These are phyloP conservation scores for Stagonosporopsis tanaceti DNA, from an alignment of 2,329 filamentous ascomycete genomes.

Conservation along the genomic window DNA sequence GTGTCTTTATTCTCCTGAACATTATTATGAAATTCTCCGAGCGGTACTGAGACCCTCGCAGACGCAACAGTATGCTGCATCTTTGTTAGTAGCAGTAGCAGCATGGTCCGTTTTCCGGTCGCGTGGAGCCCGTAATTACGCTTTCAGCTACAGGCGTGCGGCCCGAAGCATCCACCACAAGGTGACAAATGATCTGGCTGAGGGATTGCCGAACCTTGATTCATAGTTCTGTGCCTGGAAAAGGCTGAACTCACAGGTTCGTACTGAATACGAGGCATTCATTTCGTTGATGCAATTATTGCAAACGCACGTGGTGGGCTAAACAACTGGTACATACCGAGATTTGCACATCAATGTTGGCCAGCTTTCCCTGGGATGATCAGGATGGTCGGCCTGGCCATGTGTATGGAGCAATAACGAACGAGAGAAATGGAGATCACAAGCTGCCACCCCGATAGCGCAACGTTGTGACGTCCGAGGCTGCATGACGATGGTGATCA, in stretches of 20 bases:
- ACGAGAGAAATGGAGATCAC: conserved; percentile 1
- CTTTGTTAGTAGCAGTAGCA: not conserved
- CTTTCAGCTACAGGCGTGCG: conserved; percentile 28
- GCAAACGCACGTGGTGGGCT: conserved; percentile 12
- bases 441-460: conserved; percentile 1
- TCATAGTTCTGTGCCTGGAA: conserved; percentile 7
- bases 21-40: conserved; percentile 22
- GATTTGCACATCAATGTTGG: not conserved
- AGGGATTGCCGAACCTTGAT: conserved; percentile 5
- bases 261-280: conserved; percentile 6
- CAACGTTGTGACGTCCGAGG: conserved; percentile 14
- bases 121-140: conserved; percentile 20
- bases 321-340: conserved; percentile 1
- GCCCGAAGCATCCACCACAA: conserved; percentile 24
- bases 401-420: conserved; percentile 7
- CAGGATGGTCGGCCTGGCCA: not conserved
- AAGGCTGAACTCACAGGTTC: conserved; percentile 9
- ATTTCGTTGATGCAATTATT: not conserved
- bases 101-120: conserved; percentile 10
- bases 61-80: conserved; percentile 6
- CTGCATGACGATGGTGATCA: conserved; percentile 12
- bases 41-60: conserved; percentile 2
- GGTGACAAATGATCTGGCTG: conserved; percentile 15
- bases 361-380: not conserved
- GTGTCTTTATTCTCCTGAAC: conserved; percentile 17